Evolutionary conservation across 768 basidiomycete genomes (phyloP).

Genomic region (Kwoniella dendrophila): DNA sequence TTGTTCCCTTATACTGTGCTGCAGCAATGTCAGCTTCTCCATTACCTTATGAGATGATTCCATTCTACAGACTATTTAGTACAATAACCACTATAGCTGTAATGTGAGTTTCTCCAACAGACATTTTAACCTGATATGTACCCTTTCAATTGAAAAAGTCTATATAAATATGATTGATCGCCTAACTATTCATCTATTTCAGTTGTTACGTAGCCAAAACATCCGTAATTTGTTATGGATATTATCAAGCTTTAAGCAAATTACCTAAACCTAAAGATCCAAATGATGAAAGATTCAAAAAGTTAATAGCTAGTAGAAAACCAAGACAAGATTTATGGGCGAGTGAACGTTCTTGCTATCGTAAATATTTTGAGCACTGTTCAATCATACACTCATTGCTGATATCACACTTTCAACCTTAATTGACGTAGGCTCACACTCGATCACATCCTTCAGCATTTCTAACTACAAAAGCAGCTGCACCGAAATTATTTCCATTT

Average conservation of each 20-base stretch:
- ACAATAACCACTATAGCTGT: constrained; percentile 39
- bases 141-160: not conserved
- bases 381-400: not conserved
- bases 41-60: constrained; percentile 34
- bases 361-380: too few relatives aligned
- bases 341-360: too few relatives aligned
- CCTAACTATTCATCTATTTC: not conserved
- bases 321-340: constrained; percentile 44
- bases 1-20: not conserved
- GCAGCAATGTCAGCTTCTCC: constrained; percentile 34
- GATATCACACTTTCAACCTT: not conserved
- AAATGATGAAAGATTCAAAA: constrained; percentile 22
- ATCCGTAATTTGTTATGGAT: constrained; percentile 46
- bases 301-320: constrained; percentile 24
- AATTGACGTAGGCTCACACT: constrained; percentile 35
- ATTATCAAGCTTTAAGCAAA: constrained; percentile 34
- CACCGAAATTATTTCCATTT: constrained; percentile 45
- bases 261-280: constrained; percentile 24
- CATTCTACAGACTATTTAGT: constrained; percentile 43
- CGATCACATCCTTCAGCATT: constrained; percentile 50
- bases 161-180: not conserved
- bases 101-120: constrained; percentile 24
- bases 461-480: constrained; percentile 41
- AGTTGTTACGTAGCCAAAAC: constrained; percentile 38
- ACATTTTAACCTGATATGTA: not conserved